These are phyloP conservation scores for Hortiboletus flavorubellus DNA, from an alignment of 768 basidiomycete genomes.

Conservation along the genomic window DNA sequence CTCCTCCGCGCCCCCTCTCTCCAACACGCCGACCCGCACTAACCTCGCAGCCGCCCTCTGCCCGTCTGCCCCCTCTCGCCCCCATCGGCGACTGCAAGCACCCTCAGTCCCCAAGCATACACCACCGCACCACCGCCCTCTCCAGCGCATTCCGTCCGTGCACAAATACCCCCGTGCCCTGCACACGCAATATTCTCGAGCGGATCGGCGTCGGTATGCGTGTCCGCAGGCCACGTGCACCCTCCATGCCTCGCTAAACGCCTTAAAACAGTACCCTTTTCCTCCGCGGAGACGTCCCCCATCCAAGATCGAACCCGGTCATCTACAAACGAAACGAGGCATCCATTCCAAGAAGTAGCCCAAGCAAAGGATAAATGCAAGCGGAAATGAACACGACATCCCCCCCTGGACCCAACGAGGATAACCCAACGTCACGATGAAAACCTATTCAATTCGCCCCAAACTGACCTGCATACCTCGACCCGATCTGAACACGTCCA, in stretches of 20 bases:
- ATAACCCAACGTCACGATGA: not conserved
- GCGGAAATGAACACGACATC: constrained; percentile 8
- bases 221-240: constrained; percentile 37
- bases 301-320: constrained; percentile 51
- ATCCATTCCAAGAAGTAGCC: not conserved
- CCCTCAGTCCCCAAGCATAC: constrained; percentile 54
- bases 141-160: constrained; percentile 59
- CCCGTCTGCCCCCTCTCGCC: constrained; percentile 38
- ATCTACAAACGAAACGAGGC: constrained; percentile 34
- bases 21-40: not conserved
- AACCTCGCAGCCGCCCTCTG: constrained; percentile 26
- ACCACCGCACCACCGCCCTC: constrained; percentile 49
- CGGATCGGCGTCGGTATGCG: constrained; percentile 5
- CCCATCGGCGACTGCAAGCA: constrained; percentile 41
- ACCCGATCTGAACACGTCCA: not conserved
- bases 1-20: constrained; percentile 26
- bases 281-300: constrained; percentile 36
- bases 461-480: constrained; percentile 52
- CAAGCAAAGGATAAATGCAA: not conserved
- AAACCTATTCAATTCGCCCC: not conserved
- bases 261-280: constrained; percentile 37
- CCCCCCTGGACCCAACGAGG: not conserved
- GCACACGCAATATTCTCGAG: constrained; percentile 54
- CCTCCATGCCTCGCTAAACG: constrained; percentile 47
- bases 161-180: constrained; percentile 61